Evolutionary conservation across 257 asterid genomes (phyloP), one percentile per base, ranked within the genome.

Genomic region (Linderniella brevidens): DNA sequence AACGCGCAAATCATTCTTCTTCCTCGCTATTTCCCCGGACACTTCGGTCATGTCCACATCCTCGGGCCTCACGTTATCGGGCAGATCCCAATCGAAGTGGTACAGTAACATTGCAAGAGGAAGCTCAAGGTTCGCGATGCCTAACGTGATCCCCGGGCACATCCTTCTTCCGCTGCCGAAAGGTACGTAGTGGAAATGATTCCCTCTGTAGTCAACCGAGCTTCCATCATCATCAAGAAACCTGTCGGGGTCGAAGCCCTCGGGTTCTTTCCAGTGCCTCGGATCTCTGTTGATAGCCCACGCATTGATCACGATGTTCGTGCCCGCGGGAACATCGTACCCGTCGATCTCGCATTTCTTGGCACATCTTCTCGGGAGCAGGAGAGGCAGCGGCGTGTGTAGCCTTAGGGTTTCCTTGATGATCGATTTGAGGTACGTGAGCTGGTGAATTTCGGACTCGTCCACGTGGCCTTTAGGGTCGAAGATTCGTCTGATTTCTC

Each of bases 271-370:
- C 69, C 69, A 67, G 4, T 57, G 50, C 0, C 47, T 15, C 19
- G 69, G 54, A 45, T 65, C 66, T 20, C 66, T 47, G 16, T 55
- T 54, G 3, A 58, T 25, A 0, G 58, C 54, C 64, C 64, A 66
- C 0, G 51, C 67, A 9, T 66, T 60, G 14, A 56, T 16, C 1
- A 60, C 18, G n/a, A 59, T 20, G 8, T 45, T 48, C 1, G 72
- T 17, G 1, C 60, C 45, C 0, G 13, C 45, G 0, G 48, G 57
- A 1, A 60, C 52, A 0, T 16, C 40, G 8, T 56, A 66, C 17
- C 67, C 72, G 13, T 51, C 9, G 5, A 60, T 37, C 60, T 38
- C 43, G 10, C 64, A 58, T 5, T 39, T 35, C 13, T 64, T 29
- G 0, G 57, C 9, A 17, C 32, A 25, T 25, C 32, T 25, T 6